Evolutionary conservation across 2,329 filamentous ascomycete species (phyloP).

Genomic region (Didymella segeticola): DNA sequence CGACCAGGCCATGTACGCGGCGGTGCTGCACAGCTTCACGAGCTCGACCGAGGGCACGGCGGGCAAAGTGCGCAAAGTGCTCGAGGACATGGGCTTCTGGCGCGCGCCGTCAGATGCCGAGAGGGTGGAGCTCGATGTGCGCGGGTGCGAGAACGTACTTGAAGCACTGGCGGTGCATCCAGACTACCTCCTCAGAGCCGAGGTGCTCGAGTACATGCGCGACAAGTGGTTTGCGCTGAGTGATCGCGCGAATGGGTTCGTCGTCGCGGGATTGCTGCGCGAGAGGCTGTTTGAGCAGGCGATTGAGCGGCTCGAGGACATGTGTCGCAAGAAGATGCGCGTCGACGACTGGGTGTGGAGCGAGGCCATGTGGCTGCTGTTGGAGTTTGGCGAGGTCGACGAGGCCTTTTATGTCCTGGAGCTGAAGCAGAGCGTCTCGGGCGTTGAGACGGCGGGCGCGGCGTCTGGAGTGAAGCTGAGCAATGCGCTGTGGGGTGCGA

Average conservation of each 20-base stretch:
- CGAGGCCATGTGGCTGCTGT: slow-evolving; percentile 76
- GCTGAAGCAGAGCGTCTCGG: slow-evolving; percentile 48
- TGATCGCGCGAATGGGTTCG: slow-evolving; percentile 67
- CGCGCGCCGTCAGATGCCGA: slow-evolving; percentile 36
- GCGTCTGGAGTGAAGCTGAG: slow-evolving; percentile 51
- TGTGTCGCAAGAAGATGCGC: slow-evolving; percentile 63
- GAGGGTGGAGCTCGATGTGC: slow-evolving; percentile 68
- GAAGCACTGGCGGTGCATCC: slow-evolving; percentile 81
- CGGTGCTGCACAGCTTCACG: slow-evolving; percentile 75
- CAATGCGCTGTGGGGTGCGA: slow-evolving; percentile 69
- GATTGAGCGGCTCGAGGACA: slow-evolving; percentile 70
- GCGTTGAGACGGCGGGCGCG: slow-evolving; percentile 12
- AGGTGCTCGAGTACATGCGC: slow-evolving; percentile 76
- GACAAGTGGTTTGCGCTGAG: slow-evolving; percentile 72
- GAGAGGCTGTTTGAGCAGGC: slow-evolving; percentile 86
- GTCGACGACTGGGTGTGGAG: slow-evolving; percentile 79
- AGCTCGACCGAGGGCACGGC: slow-evolving; percentile 70
- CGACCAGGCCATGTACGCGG: slow-evolving; percentile 71
- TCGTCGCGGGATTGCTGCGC: slow-evolving; percentile 76
- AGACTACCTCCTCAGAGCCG: slow-evolving; percentile 76
- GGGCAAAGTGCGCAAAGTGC: slow-evolving; percentile 65
- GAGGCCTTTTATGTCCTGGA: slow-evolving; percentile 73
- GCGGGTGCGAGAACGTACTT: slow-evolving; percentile 74
- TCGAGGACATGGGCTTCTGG: slow-evolving; percentile 71
- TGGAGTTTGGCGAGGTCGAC: slow-evolving; percentile 75